Base-by-base conservation (phyloP, 2,329 filamentous ascomycete species). In the Cladophialophora psammophila region DNA sequence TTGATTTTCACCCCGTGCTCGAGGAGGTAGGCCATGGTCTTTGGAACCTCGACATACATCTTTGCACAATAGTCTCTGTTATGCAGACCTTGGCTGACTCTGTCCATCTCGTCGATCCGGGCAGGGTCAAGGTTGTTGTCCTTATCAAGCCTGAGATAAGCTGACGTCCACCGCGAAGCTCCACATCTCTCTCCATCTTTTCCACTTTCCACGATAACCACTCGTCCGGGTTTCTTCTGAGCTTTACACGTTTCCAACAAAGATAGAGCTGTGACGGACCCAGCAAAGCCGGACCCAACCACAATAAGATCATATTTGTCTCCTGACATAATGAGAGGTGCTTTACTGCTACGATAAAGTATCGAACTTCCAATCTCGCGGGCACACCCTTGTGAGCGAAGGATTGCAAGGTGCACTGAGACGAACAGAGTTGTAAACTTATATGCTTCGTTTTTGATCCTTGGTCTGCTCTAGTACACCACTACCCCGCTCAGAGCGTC, bases 41-140 rank as follows among this genome's bases (percentile, higher is more conserved):
- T 71, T 6, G 76, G 76, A 1, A 76, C 79, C 64, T 80, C 76
- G 18, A 72, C 60, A 7, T 75, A 74, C 48, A 81, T 74, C 69
- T 78, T 80, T 60, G 75, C 72, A 70, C 78, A 81, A 70, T 81
- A 81, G 9, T 76, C 75, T 53, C 76, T 75, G 64, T 80, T 76
- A 15, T 78, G 77, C 2, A 78, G 71, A 15, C 79, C 78, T 40
- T 69, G 50, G 60, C 63, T 67, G 40, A 64, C 32, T 56, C n/a
- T n/a, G n/a, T n/a, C n/a, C n/a, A n/a, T n/a, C n/a, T n/a, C n/a
- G n/a, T n/a, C n/a, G n/a, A n/a, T n/a, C n/a, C n/a, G n/a, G n/a
- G n/a, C n/a, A n/a, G n/a, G n/a, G n/a, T n/a, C n/a, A n/a, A n/a
- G n/a, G n/a, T n/a, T n/a, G n/a, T n/a, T n/a, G n/a, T n/a, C n/a